phyloP scores from a whole-genome alignment of 192 early-diverging fungal genomes.

The Dissophora globulifera region DNA sequence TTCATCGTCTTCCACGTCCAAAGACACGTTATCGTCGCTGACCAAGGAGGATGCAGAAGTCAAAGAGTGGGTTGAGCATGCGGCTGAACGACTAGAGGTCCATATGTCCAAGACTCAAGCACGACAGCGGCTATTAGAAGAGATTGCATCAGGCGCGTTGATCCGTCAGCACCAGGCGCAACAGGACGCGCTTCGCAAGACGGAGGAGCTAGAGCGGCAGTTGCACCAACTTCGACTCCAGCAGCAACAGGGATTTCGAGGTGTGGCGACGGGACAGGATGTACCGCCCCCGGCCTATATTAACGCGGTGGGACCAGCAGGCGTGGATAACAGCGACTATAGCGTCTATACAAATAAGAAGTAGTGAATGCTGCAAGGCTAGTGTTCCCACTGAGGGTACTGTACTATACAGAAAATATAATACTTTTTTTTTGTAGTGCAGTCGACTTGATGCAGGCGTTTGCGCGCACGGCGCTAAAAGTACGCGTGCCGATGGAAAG shows the following conservation, averaged over 20 bases:
- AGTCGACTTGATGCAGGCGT: too few species aligned
- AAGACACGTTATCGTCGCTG: background rate
- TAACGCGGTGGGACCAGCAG: background rate
- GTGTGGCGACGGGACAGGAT: background rate
- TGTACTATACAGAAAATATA: too few species aligned
- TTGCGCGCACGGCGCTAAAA: too few species aligned
- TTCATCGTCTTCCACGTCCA: slow-evolving; percentile 1
- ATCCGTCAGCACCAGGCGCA: slow-evolving; percentile 32
- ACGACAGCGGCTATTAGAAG: slow-evolving; percentile 39
- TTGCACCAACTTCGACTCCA: slow-evolving; percentile 19
- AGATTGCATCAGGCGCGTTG: slow-evolving; percentile 28
- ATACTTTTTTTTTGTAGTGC: too few species aligned
- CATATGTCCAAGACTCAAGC: slow-evolving; percentile 29
- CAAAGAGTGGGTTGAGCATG: slow-evolving; percentile 47
- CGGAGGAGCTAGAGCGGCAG: slow-evolving; percentile 21
- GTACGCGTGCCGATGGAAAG: too few species aligned
- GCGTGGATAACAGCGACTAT: slow-evolving; percentile 1
- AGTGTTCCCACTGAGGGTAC: too few species aligned
- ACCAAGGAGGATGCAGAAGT: slow-evolving; percentile 39
- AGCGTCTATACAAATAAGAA: background rate
- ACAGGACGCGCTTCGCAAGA: slow-evolving; percentile 17
- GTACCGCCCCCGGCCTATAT: slow-evolving; percentile 26
- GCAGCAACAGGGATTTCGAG: slow-evolving; percentile 1
- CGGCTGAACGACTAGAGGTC: slow-evolving; percentile 24
- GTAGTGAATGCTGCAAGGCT: background rate